Evolutionary conservation across 202 grass and related monocot genomes (phyloP).

Genomic region (Digitaria exilis): DNA sequence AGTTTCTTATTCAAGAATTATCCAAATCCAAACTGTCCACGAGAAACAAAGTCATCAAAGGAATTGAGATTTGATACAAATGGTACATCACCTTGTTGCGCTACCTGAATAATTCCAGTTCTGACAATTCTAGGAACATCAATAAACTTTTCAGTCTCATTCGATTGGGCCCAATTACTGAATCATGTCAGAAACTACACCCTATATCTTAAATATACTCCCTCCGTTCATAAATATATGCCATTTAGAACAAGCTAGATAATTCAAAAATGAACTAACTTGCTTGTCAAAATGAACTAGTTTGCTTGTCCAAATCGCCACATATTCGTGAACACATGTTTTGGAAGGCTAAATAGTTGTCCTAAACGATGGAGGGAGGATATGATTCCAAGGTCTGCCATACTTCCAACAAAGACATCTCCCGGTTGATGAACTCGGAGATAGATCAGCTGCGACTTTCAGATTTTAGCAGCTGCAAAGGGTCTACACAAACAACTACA

Average conservation of each 20-base stretch:
- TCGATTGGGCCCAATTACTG: not conserved
- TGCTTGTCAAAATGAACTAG: no score
- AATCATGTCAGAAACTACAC: not conserved
- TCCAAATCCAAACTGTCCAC: not conserved
- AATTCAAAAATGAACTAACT: no score
- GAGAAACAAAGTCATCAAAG: not conserved
- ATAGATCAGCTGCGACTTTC: not conserved
- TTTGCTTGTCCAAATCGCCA: no score
- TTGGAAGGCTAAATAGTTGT: not conserved
- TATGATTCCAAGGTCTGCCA: not conserved
- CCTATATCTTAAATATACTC: not conserved
- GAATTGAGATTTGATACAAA: not conserved
- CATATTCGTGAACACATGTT: no score
- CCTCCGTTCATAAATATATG: no score
- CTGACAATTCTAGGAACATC: not conserved
- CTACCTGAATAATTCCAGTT: constrained; percentile 4
- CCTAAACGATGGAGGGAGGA: not conserved
- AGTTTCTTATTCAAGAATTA: not conserved
- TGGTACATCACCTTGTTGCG: not conserved
- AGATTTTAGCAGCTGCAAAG: not conserved
- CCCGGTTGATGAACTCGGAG: not conserved
- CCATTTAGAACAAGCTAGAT: no score
- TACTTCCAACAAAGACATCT: not conserved
- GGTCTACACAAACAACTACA: not conserved
- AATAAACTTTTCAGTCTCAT: not conserved